A percentile compares a stretch with the other conserved stretches of the same genome.
Evolutionary conservation across 768 basidiomycete species (phyloP).

Genomic region (Suillus fuscotomentosus): DNA sequence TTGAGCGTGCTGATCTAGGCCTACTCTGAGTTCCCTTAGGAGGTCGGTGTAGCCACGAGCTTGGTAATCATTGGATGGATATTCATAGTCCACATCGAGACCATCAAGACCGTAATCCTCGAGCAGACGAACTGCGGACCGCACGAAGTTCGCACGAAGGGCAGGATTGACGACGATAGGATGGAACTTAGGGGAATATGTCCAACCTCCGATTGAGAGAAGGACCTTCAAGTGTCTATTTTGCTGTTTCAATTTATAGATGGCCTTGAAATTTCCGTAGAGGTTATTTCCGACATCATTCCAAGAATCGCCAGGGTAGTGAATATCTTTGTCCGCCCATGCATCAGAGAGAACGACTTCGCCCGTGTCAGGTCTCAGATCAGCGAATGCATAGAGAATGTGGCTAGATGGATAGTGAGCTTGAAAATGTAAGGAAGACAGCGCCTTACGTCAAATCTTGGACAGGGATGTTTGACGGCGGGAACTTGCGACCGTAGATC

Average conservation of each 20-base stretch:
- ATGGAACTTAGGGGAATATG: constrained; percentile 86
- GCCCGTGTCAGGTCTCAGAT: constrained; percentile 78
- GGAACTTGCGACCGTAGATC: constrained; percentile 92
- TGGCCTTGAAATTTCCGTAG: constrained; percentile 93
- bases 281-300: constrained; percentile 87
- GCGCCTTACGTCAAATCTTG: constrained; percentile 77
- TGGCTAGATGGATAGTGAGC: constrained; percentile 48
- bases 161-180: constrained; percentile 68
- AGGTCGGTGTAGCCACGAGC: constrained; percentile 84
- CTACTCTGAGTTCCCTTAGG: constrained; percentile 69
- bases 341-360: constrained; percentile 85
- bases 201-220: constrained; percentile 95
- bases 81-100: constrained; percentile 91
- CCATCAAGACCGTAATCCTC: constrained; percentile 95
- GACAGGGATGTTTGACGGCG: constrained; percentile 79
- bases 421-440: background rate
- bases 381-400: constrained; percentile 91
- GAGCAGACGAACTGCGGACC: constrained; percentile 71
- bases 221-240: constrained; percentile 78
- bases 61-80: constrained; percentile 75
- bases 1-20: constrained; percentile 70
- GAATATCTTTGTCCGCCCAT: constrained; percentile 98
- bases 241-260: constrained; percentile 87
- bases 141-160: constrained; percentile 75
- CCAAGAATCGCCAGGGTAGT: constrained; percentile 95